Evolutionary conservation across 352 stramenopile genomes (phyloP).

Genomic region (Pythium sukuiense): DNA sequence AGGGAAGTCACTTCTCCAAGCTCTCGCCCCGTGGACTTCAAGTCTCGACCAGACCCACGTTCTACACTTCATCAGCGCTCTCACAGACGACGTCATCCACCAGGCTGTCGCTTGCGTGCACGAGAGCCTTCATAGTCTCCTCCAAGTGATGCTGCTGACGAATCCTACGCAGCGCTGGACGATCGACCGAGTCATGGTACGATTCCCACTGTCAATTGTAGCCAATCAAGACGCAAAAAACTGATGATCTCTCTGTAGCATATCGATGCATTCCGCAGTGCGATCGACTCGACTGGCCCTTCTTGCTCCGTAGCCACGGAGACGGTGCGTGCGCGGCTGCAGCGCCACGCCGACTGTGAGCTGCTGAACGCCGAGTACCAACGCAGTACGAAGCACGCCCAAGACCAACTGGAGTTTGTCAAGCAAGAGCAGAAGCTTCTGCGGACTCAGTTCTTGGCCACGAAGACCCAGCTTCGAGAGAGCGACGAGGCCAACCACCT

Average conservation of each 20-base stretch:
- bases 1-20: constrained; percentile 39
- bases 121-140: constrained; percentile 35
- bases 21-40: constrained; percentile 49
- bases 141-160: constrained; percentile 46
- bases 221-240: background rate
- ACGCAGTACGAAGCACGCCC: constrained; percentile 43
- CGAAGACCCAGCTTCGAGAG: constrained; percentile 51
- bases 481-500: constrained; percentile 41
- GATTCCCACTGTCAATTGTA: background rate
- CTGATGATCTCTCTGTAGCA: constrained; percentile 5
- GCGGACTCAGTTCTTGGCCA: constrained; percentile 40
- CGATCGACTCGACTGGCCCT: background rate
- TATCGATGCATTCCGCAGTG: constrained; percentile 14
- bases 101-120: constrained; percentile 35
- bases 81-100: constrained; percentile 52
- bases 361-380: constrained; percentile 33
- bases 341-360: constrained; percentile 30
- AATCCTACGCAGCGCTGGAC: constrained; percentile 51
- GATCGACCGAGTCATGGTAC: constrained; percentile 25
- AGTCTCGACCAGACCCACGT: constrained; percentile 36
- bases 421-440: constrained; percentile 57
- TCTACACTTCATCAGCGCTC: constrained; percentile 54
- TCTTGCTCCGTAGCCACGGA: constrained; percentile 20
- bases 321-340: constrained; percentile 27
- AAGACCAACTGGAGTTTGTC: constrained; percentile 67